These are phyloP conservation scores for Colletotrichum nymphaeae DNA, from an alignment of 2,329 filamentous ascomycete species.

Conservation along the genomic window DNA sequence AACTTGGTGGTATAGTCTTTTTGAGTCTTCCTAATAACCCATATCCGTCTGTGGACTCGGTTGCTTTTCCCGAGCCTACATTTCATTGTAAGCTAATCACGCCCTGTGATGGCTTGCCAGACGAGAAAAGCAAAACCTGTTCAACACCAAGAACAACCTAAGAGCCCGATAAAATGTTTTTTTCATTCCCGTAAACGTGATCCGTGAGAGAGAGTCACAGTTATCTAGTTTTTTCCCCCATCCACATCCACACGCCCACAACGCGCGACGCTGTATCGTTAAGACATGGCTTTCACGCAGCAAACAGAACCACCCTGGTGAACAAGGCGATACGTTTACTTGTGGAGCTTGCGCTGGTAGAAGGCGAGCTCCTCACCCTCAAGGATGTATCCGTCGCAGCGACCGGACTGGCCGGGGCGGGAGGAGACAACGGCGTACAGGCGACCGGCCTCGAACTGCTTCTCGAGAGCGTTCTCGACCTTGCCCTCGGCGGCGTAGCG, in stretches of 20 bases:
- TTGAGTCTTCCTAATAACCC: conserved; percentile 36
- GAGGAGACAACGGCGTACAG: conserved; percentile 93
- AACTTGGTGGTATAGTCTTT: conserved; percentile 37
- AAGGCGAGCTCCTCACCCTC: conserved; percentile 99
- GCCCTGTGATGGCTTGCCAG: conserved; percentile 27
- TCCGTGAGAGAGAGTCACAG: conserved; percentile 1
- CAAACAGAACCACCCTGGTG: not conserved
- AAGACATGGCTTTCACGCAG: not conserved
- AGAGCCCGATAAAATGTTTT: conserved; percentile 35
- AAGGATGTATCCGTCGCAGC: conserved; percentile 96
- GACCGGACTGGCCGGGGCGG: conserved; percentile 96
- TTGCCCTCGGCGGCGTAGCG: conserved; percentile 88
- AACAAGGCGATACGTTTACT: conserved; percentile 70
- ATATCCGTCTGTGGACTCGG: conserved; percentile 31
- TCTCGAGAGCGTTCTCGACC: conserved; percentile 92
- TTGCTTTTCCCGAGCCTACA: conserved; percentile 28
- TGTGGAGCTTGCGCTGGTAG: conserved; percentile 99
- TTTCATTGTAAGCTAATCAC: conserved; percentile 27
- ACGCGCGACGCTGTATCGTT: conserved; percentile 7
- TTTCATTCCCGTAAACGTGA: conserved; percentile 36
- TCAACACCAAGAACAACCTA: conserved; percentile 37
- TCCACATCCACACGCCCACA: not conserved
- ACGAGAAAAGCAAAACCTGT: conserved; percentile 32
- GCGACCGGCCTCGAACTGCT: conserved; percentile 99
- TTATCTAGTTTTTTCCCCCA: conserved; percentile 1